These are phyloP conservation scores for Musa balbisiana DNA, from an alignment of 202 grass and related monocot genomes.

Conservation along the genomic window DNA sequence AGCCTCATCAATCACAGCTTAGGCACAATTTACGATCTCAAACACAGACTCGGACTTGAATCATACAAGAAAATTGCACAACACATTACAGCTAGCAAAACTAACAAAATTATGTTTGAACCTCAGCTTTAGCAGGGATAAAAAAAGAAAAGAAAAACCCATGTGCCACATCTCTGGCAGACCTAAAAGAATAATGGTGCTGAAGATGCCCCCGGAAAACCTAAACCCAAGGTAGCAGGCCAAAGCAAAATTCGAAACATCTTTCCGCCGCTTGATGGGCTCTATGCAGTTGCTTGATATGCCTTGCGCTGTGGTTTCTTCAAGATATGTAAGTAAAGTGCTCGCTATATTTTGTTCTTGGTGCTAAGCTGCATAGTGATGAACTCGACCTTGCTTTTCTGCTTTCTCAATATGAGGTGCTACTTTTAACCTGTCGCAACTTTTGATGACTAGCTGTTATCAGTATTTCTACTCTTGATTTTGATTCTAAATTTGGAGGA, in stretches of 20 bases:
- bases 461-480: slow-evolving; percentile 7
- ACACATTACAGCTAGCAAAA: neutral
- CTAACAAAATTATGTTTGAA: neutral
- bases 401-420: neutral
- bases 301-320: neutral
- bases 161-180: neutral
- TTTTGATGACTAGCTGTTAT: neutral
- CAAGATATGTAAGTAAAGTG: neutral
- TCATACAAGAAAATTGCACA: neutral
- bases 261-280: neutral
- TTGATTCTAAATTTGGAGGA: slow-evolving; percentile 10
- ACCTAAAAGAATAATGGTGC: neutral
- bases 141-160: neutral
- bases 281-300: neutral
- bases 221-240: no score
- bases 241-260: neutral
- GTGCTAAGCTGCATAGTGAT: neutral
- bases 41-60: neutral
- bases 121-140: neutral
- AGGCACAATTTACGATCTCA: no score
- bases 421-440: neutral
- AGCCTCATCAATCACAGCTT: no score
- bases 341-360: neutral
- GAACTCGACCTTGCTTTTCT: neutral
- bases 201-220: neutral